A percentile compares a stretch with the other conserved stretches of the same genome.
These are phyloP conservation scores for Rubia yunnanensis DNA, from an alignment of 257 asterid species.

Conservation along the genomic window DNA sequence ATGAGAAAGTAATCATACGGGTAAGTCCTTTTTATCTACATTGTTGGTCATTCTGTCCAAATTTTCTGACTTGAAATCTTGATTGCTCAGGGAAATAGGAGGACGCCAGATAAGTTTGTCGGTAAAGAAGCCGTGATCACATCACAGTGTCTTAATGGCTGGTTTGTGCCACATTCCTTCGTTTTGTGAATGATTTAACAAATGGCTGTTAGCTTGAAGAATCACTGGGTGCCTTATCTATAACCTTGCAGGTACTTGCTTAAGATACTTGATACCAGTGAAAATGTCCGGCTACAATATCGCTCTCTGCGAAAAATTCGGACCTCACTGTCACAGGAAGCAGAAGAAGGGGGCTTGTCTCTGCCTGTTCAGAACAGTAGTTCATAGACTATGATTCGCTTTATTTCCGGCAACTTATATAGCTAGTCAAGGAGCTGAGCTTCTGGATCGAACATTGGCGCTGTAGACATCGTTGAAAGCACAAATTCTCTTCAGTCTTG, in stretches of 20 bases:
- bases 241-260: conserved; percentile 61
- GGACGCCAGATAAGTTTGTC: conserved; percentile 96
- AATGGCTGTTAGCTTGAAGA: background rate
- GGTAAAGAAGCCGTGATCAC: conserved; percentile 96
- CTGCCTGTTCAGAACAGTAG: conserved; percentile 50
- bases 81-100: conserved; percentile 78
- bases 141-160: conserved; percentile 92
- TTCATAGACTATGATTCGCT: background rate
- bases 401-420: background rate
- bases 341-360: conserved; percentile 40
- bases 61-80: background rate
- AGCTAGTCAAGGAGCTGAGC: background rate
- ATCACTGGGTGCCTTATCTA: background rate
- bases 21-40: conserved; percentile 26
- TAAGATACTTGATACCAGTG: conserved; percentile 70
- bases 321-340: conserved; percentile 40
- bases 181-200: background rate
- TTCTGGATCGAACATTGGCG: background rate
- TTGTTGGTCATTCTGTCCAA: background rate
- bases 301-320: conserved; percentile 69
- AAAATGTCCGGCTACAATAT: conserved; percentile 76
- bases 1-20: conserved; percentile 86
- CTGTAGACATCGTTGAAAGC: background rate
- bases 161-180: conserved; percentile 44
- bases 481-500: background rate